phyloP scores from a whole-genome alignment of 148 eudicot genomes.

The Linanthus parryae region DNA sequence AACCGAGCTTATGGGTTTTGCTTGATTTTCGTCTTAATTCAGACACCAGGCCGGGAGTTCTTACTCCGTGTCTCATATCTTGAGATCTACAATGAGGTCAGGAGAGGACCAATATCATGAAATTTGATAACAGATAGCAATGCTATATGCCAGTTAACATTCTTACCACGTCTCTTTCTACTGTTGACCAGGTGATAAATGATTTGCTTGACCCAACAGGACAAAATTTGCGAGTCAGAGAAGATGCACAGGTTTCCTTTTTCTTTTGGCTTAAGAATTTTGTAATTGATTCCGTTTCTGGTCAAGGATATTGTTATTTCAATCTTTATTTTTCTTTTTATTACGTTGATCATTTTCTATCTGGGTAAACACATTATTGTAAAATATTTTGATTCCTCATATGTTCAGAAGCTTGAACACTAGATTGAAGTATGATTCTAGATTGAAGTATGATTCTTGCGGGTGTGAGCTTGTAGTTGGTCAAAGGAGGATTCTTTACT shows the following conservation, averaged over 20 bases:
- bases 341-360: too few species aligned
- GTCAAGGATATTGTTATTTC: too few species aligned
- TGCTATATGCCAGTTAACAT: background rate
- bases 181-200: constrained; percentile 65
- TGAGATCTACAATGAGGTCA: constrained; percentile 96
- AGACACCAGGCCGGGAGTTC: constrained; percentile 96
- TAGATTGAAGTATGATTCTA: too few species aligned
- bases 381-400: too few species aligned
- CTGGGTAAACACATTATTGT: too few species aligned
- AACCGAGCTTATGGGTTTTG: constrained; percentile 7
- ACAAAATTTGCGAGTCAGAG: constrained; percentile 94
- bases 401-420: too few species aligned
- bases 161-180: constrained; percentile 1
- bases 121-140: background rate
- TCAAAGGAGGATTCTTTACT: too few species aligned
- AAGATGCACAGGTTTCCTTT: constrained; percentile 88
- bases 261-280: background rate
- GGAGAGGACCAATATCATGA: constrained; percentile 5
- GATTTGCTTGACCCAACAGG: constrained; percentile 98
- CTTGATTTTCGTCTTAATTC: constrained; percentile 19
- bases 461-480: too few species aligned
- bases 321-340: too few species aligned
- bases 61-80: constrained; percentile 94
- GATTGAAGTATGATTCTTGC: too few species aligned
- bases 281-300: too few species aligned